Base-by-base conservation (phyloP, 306 rosid genomes). In the Vigna unguiculata region DNA sequence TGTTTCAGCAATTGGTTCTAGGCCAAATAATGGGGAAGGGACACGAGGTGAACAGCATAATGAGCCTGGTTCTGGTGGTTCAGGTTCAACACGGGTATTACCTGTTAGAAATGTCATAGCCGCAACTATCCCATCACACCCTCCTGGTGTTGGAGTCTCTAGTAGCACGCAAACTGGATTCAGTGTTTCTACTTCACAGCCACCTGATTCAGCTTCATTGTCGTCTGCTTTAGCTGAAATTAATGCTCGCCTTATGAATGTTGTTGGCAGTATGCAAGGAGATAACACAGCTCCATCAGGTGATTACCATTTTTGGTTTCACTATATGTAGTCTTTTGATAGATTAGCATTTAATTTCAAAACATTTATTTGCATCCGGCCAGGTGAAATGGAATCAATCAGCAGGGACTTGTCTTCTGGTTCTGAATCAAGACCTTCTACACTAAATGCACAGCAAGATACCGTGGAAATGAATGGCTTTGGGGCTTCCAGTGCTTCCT, bases 1-100 rank as follows among this genome's bases (percentile, higher is more conserved):
- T 69, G 85, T 84, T 82, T 82, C 97, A 36, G 82, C 88, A 62
- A 88, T 90, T 73, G 92, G 96, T 81, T 78, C 96, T 41, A 87
- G 97, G 88, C 80, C 96, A 75, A 88, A 74, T 78, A 86, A 85
- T 69, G 97, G 83, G 66, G 97, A 96, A 65, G 97, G 92, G 43
- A 54, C 69, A 69, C 87, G 83, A 60, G 87, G 78, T 51, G 94
- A 91, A 65, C 85, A 64, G 15, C 93, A 14, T 10, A 83, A 63
- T 78, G 93, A 78, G 53, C 58, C 87, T 76, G 93, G 86, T 59
- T 63, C 92, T 84, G 78, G 82, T 60, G 96, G 85, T 81, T 84
- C 88, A 60, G 85, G 94, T 63, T 86, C 90, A 53, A 58, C 88
- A 55, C 84, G 51, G 45, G 88, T 71, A 67, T 77, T 79, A 65